Evolutionary conservation across 148 eudicot species (phyloP).

Genomic region (Rhododendron molle): DNA sequence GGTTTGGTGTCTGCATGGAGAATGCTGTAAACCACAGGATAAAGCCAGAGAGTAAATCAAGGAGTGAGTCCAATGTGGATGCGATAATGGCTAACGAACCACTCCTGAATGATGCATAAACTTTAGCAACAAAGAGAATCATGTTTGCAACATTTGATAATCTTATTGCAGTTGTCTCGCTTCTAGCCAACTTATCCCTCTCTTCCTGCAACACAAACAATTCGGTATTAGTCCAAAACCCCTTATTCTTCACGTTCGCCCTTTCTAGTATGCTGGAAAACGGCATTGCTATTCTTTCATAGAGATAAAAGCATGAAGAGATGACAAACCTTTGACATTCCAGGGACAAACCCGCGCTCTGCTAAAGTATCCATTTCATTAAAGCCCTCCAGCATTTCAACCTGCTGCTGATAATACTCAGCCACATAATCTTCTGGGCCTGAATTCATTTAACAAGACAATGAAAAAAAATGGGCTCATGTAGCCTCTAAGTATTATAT

Average conservation of each 20-base stretch:
- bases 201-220: constrained; percentile 53
- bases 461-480: not conserved
- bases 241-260: not conserved
- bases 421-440: constrained; percentile 83
- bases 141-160: constrained; percentile 76
- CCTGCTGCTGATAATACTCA: constrained; percentile 83
- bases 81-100: constrained; percentile 87
- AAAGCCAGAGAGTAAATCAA: constrained; percentile 78
- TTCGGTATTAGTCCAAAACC: constrained; percentile 7
- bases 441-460: constrained; percentile 17
- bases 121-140: constrained; percentile 75
- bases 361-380: constrained; percentile 84
- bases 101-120: constrained; percentile 68
- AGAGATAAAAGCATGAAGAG: not conserved
- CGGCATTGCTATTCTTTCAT: not conserved
- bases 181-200: constrained; percentile 58
- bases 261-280: not conserved
- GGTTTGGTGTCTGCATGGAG: constrained; percentile 80
- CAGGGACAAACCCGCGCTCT: constrained; percentile 80
- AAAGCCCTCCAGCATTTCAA: constrained; percentile 74
- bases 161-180: constrained; percentile 75
- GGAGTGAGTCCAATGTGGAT: constrained; percentile 81
- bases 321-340: constrained; percentile 53
- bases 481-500: not conserved
- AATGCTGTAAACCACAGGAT: constrained; percentile 88